Evolutionary conservation across 2,329 filamentous ascomycete species (phyloP).

Genomic region (Venturia effusa): DNA sequence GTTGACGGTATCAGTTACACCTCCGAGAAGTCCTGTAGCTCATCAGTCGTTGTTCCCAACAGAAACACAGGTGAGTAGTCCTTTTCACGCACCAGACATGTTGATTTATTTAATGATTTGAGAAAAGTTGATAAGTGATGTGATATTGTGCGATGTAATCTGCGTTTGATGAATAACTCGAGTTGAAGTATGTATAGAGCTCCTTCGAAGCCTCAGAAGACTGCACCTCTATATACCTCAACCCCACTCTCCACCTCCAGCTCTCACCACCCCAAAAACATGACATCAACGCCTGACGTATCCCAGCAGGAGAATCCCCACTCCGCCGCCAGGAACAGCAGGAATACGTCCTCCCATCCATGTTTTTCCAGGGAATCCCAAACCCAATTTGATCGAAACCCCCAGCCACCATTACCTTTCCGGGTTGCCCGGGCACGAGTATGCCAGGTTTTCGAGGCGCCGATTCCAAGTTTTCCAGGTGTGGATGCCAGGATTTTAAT

Average conservation of each 20-base stretch:
- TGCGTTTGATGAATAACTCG: no score
- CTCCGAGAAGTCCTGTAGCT: neutral
- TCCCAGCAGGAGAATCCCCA: neutral
- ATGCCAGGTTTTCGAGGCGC: neutral
- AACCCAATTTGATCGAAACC: no score
- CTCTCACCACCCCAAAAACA: neutral
- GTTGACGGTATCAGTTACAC: conserved; percentile 5
- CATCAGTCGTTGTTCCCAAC: no score
- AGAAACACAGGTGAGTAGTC: no score
- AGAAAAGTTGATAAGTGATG: neutral
- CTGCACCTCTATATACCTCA: neutral
- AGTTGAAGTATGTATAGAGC: no score
- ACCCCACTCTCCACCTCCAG: neutral
- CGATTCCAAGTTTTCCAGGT: neutral
- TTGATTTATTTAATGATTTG: neutral
- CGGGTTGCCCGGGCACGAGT: neutral
- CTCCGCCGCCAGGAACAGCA: no score
- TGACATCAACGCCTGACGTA: conserved; percentile 1
- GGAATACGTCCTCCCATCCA: no score
- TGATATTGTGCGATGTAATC: neutral
- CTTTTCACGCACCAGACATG: conserved; percentile 3
- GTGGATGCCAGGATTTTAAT: neutral
- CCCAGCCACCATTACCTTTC: no score
- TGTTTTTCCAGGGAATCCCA: neutral
- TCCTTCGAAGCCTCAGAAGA: no score